Evolutionary conservation across 257 asterid species (phyloP), one percentile per base, ranked within the genome.

Genomic region (Marsdenia floribunda): DNA sequence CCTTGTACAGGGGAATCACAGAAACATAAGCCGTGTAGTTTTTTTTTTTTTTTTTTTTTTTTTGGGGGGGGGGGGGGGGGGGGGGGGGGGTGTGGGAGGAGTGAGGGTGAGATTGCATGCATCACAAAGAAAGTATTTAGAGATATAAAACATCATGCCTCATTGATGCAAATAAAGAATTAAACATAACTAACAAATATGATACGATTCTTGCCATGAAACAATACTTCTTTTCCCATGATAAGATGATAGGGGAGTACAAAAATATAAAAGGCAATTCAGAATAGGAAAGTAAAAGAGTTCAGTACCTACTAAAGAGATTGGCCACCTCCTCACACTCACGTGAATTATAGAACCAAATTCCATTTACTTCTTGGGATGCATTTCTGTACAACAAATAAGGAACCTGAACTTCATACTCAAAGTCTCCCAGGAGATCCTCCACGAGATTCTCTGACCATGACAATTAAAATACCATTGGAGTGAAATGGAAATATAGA

Each of bases 291-390:
- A n/a, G 42, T 49, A 37, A 73, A 72, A 26, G 77, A 74, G 68
- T 63, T 73, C 70, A 79, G 54, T 77, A 91, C 98, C 98, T 88
- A 84, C 78, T 79, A 75, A 93, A 91, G 70, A 93, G 87, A 85
- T 79, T 82, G 50, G 90, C 91, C 67, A 89, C 88, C 68, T 89
- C 93, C 69, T 87, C 92, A 71, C 95, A 87, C 60, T 91, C 98
- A 44, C 83, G 86, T 21, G 87, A 72, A 82, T 87, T 82, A 72
- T 91, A 93, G 81, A 93, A 93, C 98, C 98, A 93, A 77, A 93
- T 87, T 50, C 98, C 97, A 83, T 89, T 89, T 52, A 91, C 90
- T 81, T 91, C 97, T 80, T 87, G 90, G 65, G 88, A 78, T 54
- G 94, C 91, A 76, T 91, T 93, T 59, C 91, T 87, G 81, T 93